Percentiles rank a stretch among this genome's conserved stretches.
phyloP scores from a whole-genome alignment of 139 green algal genomes.

The Chara braunii region DNA sequence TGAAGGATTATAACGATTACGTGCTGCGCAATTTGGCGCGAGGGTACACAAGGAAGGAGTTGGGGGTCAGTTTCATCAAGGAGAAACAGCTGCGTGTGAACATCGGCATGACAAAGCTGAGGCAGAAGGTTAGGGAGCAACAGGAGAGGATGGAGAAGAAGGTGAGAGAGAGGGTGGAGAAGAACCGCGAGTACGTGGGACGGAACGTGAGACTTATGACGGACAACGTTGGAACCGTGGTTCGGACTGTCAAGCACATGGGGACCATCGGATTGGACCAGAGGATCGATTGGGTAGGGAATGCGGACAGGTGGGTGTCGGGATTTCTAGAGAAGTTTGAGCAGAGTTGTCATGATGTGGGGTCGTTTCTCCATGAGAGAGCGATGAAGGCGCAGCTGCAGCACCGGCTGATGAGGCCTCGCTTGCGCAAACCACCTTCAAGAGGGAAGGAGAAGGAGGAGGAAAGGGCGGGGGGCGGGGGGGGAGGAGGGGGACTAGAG shows the following conservation, averaged over 20 bases:
- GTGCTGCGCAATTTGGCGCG: slow-evolving; percentile 79
- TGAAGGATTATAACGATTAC: slow-evolving; percentile 86
- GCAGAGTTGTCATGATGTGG: slow-evolving; percentile 22
- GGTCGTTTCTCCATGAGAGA: too few species aligned
- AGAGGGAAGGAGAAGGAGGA: too few species aligned
- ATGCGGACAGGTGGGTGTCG: slow-evolving; percentile 12
- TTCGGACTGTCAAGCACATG: background rate
- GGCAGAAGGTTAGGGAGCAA: slow-evolving; percentile 54
- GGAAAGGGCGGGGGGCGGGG: too few species aligned
- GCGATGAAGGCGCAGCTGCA: too few species aligned
- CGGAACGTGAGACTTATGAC: slow-evolving; percentile 29
- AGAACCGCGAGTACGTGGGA: slow-evolving; percentile 21
- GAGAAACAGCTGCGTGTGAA: slow-evolving; percentile 34
- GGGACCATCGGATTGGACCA: background rate
- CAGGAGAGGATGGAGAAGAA: slow-evolving; percentile 35
- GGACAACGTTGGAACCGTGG: too few species aligned
- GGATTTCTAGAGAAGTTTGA: slow-evolving; percentile 33
- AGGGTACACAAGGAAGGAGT: slow-evolving; percentile 72
- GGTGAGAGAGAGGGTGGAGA: slow-evolving; percentile 13
- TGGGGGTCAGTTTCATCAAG: slow-evolving; percentile 50
- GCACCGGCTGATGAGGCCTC: too few species aligned
- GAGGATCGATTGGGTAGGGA: slow-evolving; percentile 28
- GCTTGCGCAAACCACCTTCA: too few species aligned
- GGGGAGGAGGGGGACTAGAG: too few species aligned
- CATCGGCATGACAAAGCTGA: slow-evolving; percentile 45